These are phyloP conservation scores for Quercus tomentella DNA, from an alignment of 331 rosid species.

Conservation along the genomic window DNA sequence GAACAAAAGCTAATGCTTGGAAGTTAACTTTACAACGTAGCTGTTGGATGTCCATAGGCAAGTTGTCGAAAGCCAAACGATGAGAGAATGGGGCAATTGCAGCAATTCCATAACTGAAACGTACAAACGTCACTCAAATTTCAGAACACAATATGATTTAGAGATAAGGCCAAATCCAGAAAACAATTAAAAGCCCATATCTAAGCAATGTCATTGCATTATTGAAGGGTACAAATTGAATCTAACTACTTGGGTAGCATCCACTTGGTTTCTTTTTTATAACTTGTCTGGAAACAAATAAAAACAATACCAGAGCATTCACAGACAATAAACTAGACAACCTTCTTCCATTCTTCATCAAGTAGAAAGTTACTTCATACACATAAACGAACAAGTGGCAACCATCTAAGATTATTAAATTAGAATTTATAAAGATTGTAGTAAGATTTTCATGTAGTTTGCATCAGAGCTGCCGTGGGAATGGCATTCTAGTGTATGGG, in stretches of 20 bases:
- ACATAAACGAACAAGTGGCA: not conserved
- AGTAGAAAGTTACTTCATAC: not conserved
- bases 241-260: not conserved
- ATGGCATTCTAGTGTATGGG: not conserved
- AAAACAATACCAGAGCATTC: not conserved
- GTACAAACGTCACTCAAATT: constrained; percentile 2
- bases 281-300: not conserved
- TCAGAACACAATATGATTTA: constrained; percentile 18
- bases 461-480: not conserved
- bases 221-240: not conserved
- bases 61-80: constrained; percentile 77
- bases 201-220: not conserved
- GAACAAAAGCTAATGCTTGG: constrained; percentile 78
- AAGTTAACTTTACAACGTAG: constrained; percentile 87
- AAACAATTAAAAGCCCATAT: not conserved
- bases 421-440: not conserved
- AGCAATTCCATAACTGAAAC: constrained; percentile 75
- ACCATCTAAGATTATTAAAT: not conserved
- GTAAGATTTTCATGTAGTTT: not conserved
- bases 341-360: not conserved
- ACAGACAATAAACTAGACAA: not conserved
- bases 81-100: constrained; percentile 93
- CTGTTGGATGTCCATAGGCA: constrained; percentile 78
- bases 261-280: not conserved
- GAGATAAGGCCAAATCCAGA: not conserved